A percentile compares a stretch with the other conserved stretches of the same genome.
These are phyloP conservation scores for Dioszegia hungarica DNA, from an alignment of 768 basidiomycete genomes.

Conservation along the genomic window DNA sequence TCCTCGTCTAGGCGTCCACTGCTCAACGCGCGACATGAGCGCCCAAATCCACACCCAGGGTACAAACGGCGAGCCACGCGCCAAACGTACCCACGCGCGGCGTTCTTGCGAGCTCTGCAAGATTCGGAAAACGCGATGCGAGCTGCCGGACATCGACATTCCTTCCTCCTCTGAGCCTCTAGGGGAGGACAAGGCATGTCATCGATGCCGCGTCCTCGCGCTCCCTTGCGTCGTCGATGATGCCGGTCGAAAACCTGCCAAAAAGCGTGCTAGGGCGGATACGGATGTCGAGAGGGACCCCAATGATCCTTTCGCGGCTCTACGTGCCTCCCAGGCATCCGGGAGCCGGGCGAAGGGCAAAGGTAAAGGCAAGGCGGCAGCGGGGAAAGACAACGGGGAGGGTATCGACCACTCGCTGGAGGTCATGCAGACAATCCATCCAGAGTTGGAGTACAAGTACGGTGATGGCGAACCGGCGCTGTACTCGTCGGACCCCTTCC, in stretches of 20 bases:
- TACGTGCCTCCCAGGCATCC: background rate
- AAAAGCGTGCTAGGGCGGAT: conserved; percentile 13
- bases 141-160: conserved; percentile 38
- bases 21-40: too few species aligned
- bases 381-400: background rate
- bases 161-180: conserved; percentile 21
- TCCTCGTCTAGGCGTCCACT: too few species aligned
- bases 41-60: too few species aligned
- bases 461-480: background rate
- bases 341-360: background rate
- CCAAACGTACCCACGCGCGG: conserved; percentile 39
- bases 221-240: conserved; percentile 42
- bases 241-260: conserved; percentile 6
- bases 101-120: conserved; percentile 43
- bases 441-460: background rate
- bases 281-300: background rate
- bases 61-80: background rate
- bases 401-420: conserved; percentile 5
- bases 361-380: background rate
- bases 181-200: conserved; percentile 36
- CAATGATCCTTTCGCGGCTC: too few species aligned
- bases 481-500: background rate
- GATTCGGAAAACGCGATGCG: conserved; percentile 40
- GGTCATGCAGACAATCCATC: conserved; percentile 14
- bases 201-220: conserved; percentile 34